Percentiles rank a stretch among this genome's conserved stretches.
These are phyloP conservation scores for Tuber aestivum DNA, from an alignment of 495 filamentous ascomycete species.

Conservation along the genomic window DNA sequence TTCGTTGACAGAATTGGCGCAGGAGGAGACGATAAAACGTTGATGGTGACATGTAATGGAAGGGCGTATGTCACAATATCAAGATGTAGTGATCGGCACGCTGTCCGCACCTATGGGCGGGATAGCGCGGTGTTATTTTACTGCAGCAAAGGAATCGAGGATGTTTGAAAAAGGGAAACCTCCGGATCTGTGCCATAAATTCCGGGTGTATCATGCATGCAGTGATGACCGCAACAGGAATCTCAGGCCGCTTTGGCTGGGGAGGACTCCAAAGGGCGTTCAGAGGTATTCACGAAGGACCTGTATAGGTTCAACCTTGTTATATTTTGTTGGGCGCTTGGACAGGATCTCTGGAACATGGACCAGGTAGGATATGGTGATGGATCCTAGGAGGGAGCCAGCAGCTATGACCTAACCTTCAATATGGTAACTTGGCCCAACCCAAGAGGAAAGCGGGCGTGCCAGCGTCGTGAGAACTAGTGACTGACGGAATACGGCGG, in stretches of 20 bases:
- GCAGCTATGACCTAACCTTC: conserved; percentile 44
- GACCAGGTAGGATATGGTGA: conserved; percentile 34
- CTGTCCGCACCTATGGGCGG: conserved; percentile 48
- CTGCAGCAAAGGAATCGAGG: conserved; percentile 12
- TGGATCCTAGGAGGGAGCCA: conserved; percentile 49
- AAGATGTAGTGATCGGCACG: conserved; percentile 44
- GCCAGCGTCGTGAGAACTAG: conserved; percentile 22
- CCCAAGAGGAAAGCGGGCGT: background rate
- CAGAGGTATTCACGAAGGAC: conserved; percentile 24
- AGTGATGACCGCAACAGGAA: conserved; percentile 22
- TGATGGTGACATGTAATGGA: conserved; percentile 50
- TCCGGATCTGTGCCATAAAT: conserved; percentile 43
- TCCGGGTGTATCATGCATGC: conserved; percentile 42
- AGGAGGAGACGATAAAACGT: conserved; percentile 49
- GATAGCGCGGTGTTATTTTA: conserved; percentile 46
- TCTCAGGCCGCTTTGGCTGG: conserved; percentile 4
- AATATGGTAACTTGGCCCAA: background rate
- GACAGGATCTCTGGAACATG: conserved; percentile 44
- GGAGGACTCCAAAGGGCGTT: conserved; percentile 7
- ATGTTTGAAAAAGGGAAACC: conserved; percentile 7
- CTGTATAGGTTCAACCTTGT: conserved; percentile 26
- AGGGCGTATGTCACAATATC: conserved; percentile 47
- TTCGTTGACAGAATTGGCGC: conserved; percentile 47
- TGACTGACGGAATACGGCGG: too few relatives aligned
- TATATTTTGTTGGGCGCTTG: conserved; percentile 46